Evolutionary conservation across 495 filamentous ascomycete genomes (phyloP), one percentile per base, ranked within the genome.

Genomic region (Talaromyces borbonicus): DNA sequence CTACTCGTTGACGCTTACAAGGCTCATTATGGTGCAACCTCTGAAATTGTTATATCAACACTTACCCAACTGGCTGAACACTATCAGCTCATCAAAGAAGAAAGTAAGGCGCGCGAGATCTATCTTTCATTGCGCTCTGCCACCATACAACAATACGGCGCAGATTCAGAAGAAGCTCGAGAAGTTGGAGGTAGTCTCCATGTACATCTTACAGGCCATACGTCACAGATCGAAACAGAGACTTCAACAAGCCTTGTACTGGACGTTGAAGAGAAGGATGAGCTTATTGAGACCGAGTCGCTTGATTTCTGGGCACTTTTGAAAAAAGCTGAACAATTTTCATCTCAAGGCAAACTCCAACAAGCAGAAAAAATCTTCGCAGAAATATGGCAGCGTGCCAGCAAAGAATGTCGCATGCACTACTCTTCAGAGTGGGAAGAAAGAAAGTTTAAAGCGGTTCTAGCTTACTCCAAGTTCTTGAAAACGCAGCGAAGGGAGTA

Each of bases 381-480:
- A 30, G 60, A 67, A 38, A 53, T 64, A 30, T 67, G 64, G 64
- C 62, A 67, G 41, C 57, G 50, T 0, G 50, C 59, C 14, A 64
- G 56, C 48, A 55, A 47, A 33, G 54, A 60, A 41, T 59, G 50
- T 47, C 60, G 60, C 6, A 37, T 51, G n/a, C 51, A 60, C 29
- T 54, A 50, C 26, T 62, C 62, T 5, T 43, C 50, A 4, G 51
- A 61, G 32, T 61, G 53, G 51, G 62, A 65, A 43, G 49, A 63
- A 39, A 49, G 49, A 32, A 65, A 60, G 42, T 38, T 60, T 19
- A 51, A 61, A 24, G 50, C 56, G 15, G 55, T 61, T 14, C 40
- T 57, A 25, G 47, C 50, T 5, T 67, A 64, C 48, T 54, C 58
- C 18, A 52, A 58, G 27, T 64, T 67, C 46, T 53, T 67, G 19